Conservation (phyloP, 1,139 yeast genomes). For the Protomyces inouyei region DNA sequence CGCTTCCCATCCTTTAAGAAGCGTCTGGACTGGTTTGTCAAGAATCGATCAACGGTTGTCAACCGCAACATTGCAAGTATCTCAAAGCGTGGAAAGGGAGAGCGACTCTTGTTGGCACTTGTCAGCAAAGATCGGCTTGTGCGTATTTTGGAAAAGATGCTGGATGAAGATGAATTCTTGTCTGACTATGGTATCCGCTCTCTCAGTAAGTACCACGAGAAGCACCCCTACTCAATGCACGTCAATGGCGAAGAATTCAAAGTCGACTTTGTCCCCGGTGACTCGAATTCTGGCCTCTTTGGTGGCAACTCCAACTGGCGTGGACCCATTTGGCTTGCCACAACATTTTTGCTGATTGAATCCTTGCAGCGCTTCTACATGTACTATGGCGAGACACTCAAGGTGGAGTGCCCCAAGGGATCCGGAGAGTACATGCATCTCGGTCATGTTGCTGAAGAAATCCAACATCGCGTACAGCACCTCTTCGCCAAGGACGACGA, state of each 20-base stretch:
- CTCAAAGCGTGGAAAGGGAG: slow-evolving; percentile 80
- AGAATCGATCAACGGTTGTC: slow-evolving; percentile 67
- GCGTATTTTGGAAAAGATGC: slow-evolving; percentile 73
- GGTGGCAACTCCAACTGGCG: slow-evolving; percentile 98
- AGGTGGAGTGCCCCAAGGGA: slow-evolving; percentile 87
- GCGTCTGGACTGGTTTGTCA: slow-evolving; percentile 80
- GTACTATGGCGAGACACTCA: slow-evolving; percentile 81
- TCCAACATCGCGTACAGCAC: slow-evolving; percentile 80
- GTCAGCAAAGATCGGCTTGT: slow-evolving; percentile 76
- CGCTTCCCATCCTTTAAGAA: slow-evolving; percentile 80
- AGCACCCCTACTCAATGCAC: slow-evolving; percentile 80
- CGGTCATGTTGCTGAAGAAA: slow-evolving; percentile 88
- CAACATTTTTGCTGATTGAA: slow-evolving; percentile 80
- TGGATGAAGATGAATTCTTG: slow-evolving; percentile 83
- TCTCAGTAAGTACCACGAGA: slow-evolving; percentile 78
- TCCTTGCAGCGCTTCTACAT: slow-evolving; percentile 82
- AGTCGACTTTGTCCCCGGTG: slow-evolving; percentile 85
- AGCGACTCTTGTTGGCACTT: slow-evolving; percentile 71
- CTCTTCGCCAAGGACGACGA: slow-evolving; percentile 68
- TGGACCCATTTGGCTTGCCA: slow-evolving; percentile 99
- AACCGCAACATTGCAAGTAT: slow-evolving; percentile 85
- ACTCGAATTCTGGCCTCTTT: slow-evolving; percentile 89
- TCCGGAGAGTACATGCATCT: slow-evolving; percentile 75
- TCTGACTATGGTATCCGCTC: slow-evolving; percentile 88
- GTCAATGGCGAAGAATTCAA: slow-evolving; percentile 72